Percentiles rank a stretch among this genome's conserved stretches.
Evolutionary conservation across 2,329 filamentous ascomycete genomes (phyloP).

Genomic region (Aspergillus fumigatiaffinis): DNA sequence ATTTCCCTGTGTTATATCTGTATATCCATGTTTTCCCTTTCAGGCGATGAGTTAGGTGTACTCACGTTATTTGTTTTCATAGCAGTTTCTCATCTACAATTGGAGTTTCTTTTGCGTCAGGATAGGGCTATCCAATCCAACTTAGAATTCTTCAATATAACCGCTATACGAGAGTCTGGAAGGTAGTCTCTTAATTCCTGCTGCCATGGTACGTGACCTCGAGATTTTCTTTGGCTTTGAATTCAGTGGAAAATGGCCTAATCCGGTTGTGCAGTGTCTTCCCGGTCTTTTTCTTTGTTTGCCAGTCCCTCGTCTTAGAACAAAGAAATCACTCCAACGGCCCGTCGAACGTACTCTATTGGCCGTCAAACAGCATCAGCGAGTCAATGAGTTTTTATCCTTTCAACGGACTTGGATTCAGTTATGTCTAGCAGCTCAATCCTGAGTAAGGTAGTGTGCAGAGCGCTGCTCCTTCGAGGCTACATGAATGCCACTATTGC

Average conservation of each 20-base stretch:
- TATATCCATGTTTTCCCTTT: slow-evolving; percentile 36
- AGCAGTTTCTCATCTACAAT: slow-evolving; percentile 26
- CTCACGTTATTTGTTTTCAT: slow-evolving; percentile 24
- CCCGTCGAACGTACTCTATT: not conserved
- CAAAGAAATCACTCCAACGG: not conserved
- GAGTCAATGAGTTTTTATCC: not conserved
- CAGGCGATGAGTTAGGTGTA: slow-evolving; percentile 36
- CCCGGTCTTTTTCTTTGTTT: not conserved
- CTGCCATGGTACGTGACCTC: not conserved
- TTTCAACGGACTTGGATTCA: not conserved
- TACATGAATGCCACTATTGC: not conserved
- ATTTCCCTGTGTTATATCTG: slow-evolving; percentile 34
- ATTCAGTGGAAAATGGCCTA: not conserved
- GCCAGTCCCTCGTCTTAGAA: not conserved
- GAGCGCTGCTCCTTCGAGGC: not conserved
- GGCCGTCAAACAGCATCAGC: too few species aligned
- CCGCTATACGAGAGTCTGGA: too few species aligned
- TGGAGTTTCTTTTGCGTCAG: slow-evolving; percentile 24
- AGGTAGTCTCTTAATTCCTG: not conserved
- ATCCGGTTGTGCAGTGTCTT: not conserved
- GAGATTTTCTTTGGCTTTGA: not conserved
- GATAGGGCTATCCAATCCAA: slow-evolving; percentile 3
- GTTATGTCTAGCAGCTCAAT: not conserved
- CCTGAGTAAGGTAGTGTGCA: not conserved
- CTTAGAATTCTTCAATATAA: not conserved